Conservation (phyloP, 2,329 filamentous ascomycete species). For the Pyrenophora tritici-repentis region DNA sequence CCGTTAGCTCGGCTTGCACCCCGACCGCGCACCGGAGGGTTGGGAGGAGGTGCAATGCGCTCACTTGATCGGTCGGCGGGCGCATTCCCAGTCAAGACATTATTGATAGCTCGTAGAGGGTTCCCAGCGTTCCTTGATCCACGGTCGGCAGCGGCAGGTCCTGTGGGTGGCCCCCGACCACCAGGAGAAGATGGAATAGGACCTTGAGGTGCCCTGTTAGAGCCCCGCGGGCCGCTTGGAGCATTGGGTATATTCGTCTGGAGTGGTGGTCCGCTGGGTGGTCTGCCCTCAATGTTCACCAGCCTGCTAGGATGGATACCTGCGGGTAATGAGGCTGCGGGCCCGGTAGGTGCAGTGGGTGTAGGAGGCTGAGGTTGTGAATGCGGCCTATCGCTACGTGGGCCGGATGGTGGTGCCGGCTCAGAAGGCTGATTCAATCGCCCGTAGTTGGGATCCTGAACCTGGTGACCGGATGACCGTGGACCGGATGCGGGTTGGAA, state of each 20-base stretch:
- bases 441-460: slow-evolving; percentile 55
- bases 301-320: slow-evolving; percentile 62
- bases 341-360: slow-evolving; percentile 41
- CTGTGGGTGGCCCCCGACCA: slow-evolving; percentile 40
- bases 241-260: slow-evolving; percentile 41
- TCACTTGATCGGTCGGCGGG: slow-evolving; percentile 30
- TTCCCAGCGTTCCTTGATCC: slow-evolving; percentile 30
- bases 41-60: slow-evolving; percentile 15
- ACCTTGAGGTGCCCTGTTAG: slow-evolving; percentile 31
- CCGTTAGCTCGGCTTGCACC: slow-evolving; percentile 36
- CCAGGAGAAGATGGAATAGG: slow-evolving; percentile 36
- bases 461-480: slow-evolving; percentile 42
- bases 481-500: slow-evolving; percentile 44
- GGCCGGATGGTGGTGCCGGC: slow-evolving; percentile 59
- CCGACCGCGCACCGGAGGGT: slow-evolving; percentile 40
- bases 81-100: slow-evolving; percentile 33
- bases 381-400: slow-evolving; percentile 49
- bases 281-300: slow-evolving; percentile 47
- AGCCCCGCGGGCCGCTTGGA: slow-evolving; percentile 44
- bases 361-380: slow-evolving; percentile 31
- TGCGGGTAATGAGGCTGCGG: slow-evolving; percentile 43
- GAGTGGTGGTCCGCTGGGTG: slow-evolving; percentile 26
- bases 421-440: slow-evolving; percentile 56
- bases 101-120: slow-evolving; percentile 37
- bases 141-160: slow-evolving; percentile 39